These are phyloP conservation scores for Coniochaeta ligniaria DNA, from an alignment of 2,329 filamentous ascomycete genomes.

Conservation along the genomic window DNA sequence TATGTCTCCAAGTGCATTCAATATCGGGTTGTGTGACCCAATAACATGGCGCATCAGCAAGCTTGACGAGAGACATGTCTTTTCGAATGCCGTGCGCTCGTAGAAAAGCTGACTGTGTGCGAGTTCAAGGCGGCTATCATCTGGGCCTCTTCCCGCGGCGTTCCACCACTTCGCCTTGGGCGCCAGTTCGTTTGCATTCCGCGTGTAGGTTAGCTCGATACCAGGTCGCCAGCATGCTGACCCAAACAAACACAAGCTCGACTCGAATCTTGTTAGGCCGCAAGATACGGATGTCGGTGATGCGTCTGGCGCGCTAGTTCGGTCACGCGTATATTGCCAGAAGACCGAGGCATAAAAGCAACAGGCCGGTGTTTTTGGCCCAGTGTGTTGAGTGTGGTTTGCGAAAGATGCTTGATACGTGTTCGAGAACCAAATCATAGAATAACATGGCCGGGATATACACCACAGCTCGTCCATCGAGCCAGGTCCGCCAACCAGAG, in stretches of 20 bases:
- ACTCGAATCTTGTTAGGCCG: not conserved
- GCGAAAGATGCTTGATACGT: not conserved
- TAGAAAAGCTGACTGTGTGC: not conserved
- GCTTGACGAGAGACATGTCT: not conserved
- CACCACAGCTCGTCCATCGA: not conserved
- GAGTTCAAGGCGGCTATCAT: not conserved
- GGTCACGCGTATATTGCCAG: not conserved
- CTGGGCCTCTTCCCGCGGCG: not conserved
- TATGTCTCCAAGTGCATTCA: not conserved
- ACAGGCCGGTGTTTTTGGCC: not conserved
- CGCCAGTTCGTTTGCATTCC: not conserved
- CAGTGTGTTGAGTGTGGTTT: not conserved
- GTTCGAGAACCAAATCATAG: not conserved
- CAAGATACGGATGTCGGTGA: not conserved
- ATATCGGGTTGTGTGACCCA: not conserved
- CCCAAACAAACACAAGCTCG: not conserved
- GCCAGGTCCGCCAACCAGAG: not conserved
- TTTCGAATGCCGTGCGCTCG: not conserved
- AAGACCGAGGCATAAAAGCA: not conserved
- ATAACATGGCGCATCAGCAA: not conserved
- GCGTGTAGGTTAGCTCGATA: not conserved
- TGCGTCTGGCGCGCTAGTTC: not conserved
- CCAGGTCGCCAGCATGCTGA: not conserved
- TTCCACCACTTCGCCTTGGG: not conserved
- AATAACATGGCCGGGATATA: not conserved